These are phyloP conservation scores for Yamadazyma sp. DNA, from an alignment of 1,139 yeast species.

Conservation along the genomic window DNA sequence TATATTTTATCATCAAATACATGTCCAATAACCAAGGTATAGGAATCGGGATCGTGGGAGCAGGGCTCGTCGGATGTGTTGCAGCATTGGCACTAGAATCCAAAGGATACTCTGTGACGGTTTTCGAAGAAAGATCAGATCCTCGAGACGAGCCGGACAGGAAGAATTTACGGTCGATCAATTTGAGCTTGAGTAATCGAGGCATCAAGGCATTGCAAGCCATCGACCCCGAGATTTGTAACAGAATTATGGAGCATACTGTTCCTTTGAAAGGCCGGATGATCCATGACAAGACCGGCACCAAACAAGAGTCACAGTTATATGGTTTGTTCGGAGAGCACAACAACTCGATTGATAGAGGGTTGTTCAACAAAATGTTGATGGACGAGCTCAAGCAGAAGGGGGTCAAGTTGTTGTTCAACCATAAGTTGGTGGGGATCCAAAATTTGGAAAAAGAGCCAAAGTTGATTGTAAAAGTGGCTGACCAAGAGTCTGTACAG, in stretches of 20 bases:
- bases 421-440: conserved; percentile 52
- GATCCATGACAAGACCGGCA: conserved; percentile 74
- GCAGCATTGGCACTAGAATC: conserved; percentile 76
- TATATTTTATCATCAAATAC: background rate
- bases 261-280: conserved; percentile 89
- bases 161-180: conserved; percentile 65
- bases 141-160: conserved; percentile 23
- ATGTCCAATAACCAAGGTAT: background rate
- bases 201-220: conserved; percentile 70
- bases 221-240: conserved; percentile 61
- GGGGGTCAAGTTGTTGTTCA: conserved; percentile 51
- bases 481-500: conserved; percentile 10
- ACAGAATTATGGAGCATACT: conserved; percentile 54
- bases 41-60: conserved; percentile 62
- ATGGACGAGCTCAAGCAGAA: conserved; percentile 54
- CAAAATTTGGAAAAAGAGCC: conserved; percentile 24
- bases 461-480: conserved; percentile 22
- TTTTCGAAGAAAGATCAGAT: conserved; percentile 61
- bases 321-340: conserved; percentile 86
- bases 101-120: conserved; percentile 69
- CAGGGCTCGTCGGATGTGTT: conserved; percentile 89
- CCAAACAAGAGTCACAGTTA: conserved; percentile 60
- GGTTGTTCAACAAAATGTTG: conserved; percentile 64
- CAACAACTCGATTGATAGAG: conserved; percentile 83
- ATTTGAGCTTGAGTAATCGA: conserved; percentile 81